A percentile compares a stretch with the other conserved stretches of the same genome.
phyloP scores from a whole-genome alignment of 805 yeast species.

The Wickerhamomyces hampshirensis region DNA sequence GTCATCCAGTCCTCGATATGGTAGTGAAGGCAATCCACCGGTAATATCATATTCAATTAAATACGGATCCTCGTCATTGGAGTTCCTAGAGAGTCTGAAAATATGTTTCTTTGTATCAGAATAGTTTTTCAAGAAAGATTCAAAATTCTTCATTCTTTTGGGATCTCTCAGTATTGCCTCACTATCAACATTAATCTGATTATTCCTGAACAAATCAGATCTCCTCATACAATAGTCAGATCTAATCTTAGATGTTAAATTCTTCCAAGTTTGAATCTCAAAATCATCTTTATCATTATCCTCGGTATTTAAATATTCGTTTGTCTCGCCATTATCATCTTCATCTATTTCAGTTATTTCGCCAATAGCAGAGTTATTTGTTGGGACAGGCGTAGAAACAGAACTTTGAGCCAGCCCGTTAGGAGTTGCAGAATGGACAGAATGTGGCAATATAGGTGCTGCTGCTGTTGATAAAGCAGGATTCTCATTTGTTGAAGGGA shows the following conservation, averaged over 20 bases:
- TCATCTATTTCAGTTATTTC: conserved; percentile 15
- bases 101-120: conserved; percentile 29
- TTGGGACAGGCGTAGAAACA: conserved; percentile 5
- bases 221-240: conserved; percentile 71
- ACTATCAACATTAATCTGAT: conserved; percentile 57
- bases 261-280: conserved; percentile 80
- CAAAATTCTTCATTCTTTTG: conserved; percentile 58
- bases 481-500: conserved; percentile 8
- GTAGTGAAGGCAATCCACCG: conserved; percentile 71
- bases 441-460: not conserved
- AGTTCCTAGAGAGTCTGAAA: conserved; percentile 28
- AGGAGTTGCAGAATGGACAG: not conserved
- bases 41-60: conserved; percentile 79
- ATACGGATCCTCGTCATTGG: conserved; percentile 33
- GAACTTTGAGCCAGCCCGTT: conserved; percentile 1
- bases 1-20: conserved; percentile 47
- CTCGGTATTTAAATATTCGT: conserved; percentile 40
- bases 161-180: conserved; percentile 67
- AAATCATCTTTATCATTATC: conserved; percentile 64
- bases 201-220: conserved; percentile 57
- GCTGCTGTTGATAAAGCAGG: conserved; percentile 3
- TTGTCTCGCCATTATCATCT: conserved; percentile 35
- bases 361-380: conserved; percentile 1
- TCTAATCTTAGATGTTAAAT: conserved; percentile 72
- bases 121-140: conserved; percentile 27